Conservation (phyloP, 1,284 basidiomycete genomes). For the Pholiota adiposa region DNA sequence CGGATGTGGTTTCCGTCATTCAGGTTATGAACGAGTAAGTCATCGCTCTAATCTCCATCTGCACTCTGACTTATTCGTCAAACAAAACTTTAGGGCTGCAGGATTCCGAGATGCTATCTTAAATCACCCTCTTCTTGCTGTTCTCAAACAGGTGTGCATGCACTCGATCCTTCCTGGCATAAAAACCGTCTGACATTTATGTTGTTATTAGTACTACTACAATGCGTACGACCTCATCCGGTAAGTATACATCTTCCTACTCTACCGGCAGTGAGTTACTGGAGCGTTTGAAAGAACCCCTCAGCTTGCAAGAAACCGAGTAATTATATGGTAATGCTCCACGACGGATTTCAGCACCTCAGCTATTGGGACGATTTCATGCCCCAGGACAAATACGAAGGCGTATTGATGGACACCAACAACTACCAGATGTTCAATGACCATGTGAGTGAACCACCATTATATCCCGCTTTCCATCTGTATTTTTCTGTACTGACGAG, state of each 20-base stretch:
- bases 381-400: constrained; percentile 53
- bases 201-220: constrained; percentile 66
- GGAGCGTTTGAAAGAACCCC: constrained; percentile 39
- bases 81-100: constrained; percentile 6
- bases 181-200: neutral
- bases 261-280: neutral
- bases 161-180: neutral
- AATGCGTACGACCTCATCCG: constrained; percentile 77
- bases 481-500: neutral
- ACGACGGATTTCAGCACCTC: constrained; percentile 83
- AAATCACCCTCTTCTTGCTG: constrained; percentile 48
- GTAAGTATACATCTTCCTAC: constrained; percentile 34
- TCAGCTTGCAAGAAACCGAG: constrained; percentile 58
- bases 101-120: constrained; percentile 22
- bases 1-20: constrained; percentile 69
- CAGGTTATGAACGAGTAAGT: constrained; percentile 77
- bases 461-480: too few relatives aligned
- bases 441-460: constrained; percentile 1
- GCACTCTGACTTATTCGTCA: neutral
- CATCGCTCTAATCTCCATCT: neutral
- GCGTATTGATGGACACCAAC: constrained; percentile 84
- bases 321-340: constrained; percentile 70
- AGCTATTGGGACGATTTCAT: constrained; percentile 77
- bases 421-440: constrained; percentile 79
- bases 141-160: constrained; percentile 51